These are phyloP conservation scores for Lolium rigidum DNA, from an alignment of 176 grass and related monocot genomes.

Conservation along the genomic window DNA sequence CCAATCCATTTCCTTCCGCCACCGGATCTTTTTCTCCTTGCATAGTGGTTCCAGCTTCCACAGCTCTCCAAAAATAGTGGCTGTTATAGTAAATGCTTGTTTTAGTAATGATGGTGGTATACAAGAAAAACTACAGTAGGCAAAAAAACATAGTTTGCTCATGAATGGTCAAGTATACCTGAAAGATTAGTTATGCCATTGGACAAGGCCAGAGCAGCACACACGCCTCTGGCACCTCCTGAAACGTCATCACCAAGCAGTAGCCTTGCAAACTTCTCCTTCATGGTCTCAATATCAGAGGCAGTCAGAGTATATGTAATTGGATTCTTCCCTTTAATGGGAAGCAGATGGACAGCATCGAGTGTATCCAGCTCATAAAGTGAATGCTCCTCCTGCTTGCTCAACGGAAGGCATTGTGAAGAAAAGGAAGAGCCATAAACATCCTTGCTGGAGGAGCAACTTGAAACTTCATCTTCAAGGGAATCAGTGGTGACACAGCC, in stretches of 20 bases:
- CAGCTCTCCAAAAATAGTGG: slow-evolving; percentile 89
- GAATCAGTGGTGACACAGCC: slow-evolving; percentile 71
- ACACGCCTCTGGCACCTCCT: slow-evolving; percentile 73
- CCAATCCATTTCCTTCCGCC: slow-evolving; percentile 98
- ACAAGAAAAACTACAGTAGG: not conserved
- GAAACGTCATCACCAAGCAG: slow-evolving; percentile 92
- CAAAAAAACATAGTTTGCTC: slow-evolving; percentile 24
- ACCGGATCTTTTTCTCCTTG: slow-evolving; percentile 79
- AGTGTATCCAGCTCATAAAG: slow-evolving; percentile 64
- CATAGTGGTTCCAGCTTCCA: slow-evolving; percentile 97
- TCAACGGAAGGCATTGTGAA: slow-evolving; percentile 56
- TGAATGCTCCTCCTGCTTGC: slow-evolving; percentile 70
- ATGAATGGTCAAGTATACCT: slow-evolving; percentile 49
- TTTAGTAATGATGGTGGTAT: slow-evolving; percentile 18
- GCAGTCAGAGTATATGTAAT: slow-evolving; percentile 67
- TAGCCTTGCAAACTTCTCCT: slow-evolving; percentile 83
- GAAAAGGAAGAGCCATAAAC: slow-evolving; percentile 68
- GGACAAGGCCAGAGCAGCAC: slow-evolving; percentile 83
- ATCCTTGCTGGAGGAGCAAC: slow-evolving; percentile 93
- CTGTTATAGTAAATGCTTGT: slow-evolving; percentile 41
- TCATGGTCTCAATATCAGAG: slow-evolving; percentile 88
- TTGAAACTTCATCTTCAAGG: slow-evolving; percentile 85
- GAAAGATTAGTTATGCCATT: slow-evolving; percentile 91
- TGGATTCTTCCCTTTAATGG: slow-evolving; percentile 73
- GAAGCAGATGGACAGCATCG: slow-evolving; percentile 56